Base-by-base conservation (phyloP, 2,329 filamentous ascomycete genomes). In the Penicillium sp. region DNA sequence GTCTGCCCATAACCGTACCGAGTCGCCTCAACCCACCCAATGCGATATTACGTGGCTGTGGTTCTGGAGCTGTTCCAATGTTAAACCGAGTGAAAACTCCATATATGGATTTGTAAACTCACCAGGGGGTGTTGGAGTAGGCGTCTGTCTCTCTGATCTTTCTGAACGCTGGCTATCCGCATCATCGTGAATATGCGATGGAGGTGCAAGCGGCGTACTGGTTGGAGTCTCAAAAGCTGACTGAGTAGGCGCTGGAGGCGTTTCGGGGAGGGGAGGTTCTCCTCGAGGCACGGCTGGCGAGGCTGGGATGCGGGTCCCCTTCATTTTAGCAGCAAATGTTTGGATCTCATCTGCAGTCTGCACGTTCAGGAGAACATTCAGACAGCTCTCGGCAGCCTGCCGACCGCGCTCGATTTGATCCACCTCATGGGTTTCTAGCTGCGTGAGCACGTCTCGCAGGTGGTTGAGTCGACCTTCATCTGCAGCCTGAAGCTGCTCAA, bases 401-500 rank as follows among this genome's bases (percentile, higher is more conserved):
- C 91, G 86, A 59, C 84, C 87, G 56, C 89, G 85, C 73, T 96
- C 90, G 16, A 93, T 87, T 65, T 90, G 87, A 71, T 99, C 95
- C 27, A 91, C 85, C 73, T 98, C 93, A 71, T 96, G 89, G 0
- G 95, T 99, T 74, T 96, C 88, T 67, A 93, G 90, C 69, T 97
- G 93, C 1, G 95, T 98, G 58, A 99, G 83, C 42, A 90, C 85
- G 74, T 98, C 93, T 60, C 93, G 89, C 57, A 99, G 81, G 69
- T 96, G 89, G 74, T 97, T 96, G 64, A 96, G 81, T 55, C 95
- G 87, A 66, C 85, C 88, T 78, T 99, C 95, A 71, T 99, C 95
- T 31, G 96, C 80, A 6, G 90, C 89, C 73, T 99, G 95, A 26
- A 99, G 84, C 59, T 88, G 90, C 76, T 99, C 95, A 70, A 96